Evolutionary conservation across 345 rosid genomes (phyloP).

Genomic region (Abelmoschus esculentus): DNA sequence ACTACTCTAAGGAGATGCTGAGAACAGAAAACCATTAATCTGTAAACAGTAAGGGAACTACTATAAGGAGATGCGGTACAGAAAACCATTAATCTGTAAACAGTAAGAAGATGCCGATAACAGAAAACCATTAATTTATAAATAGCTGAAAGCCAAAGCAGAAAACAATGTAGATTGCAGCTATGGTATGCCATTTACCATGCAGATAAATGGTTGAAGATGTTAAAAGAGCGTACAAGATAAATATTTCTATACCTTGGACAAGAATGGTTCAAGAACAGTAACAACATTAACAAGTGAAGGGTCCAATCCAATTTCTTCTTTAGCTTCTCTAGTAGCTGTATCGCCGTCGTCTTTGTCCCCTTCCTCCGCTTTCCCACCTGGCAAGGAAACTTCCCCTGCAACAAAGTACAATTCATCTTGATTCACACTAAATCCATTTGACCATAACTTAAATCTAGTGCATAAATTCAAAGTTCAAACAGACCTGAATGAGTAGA

Average conservation of each 20-base stretch:
- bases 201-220: neutral
- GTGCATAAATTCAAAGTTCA: too few species aligned
- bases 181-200: neutral
- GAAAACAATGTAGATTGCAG: neutral
- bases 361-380: conserved; percentile 66
- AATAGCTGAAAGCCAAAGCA: neutral
- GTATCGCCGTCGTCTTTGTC: conserved; percentile 61
- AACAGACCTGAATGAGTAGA: conserved; percentile 83
- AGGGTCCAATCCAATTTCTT: conserved; percentile 69
- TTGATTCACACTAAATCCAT: too few species aligned
- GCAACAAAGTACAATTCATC: conserved; percentile 15
- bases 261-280: conserved; percentile 70
- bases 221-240: neutral
- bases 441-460: too few species aligned
- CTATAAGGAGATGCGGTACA: conserved; percentile 81
- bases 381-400: conserved; percentile 81
- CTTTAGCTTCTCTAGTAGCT: conserved; percentile 62
- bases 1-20: too few species aligned
- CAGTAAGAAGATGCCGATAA: conserved; percentile 86
- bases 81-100: neutral
- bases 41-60: conserved; percentile 34
- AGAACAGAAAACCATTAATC: too few species aligned
- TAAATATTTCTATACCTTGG: conserved; percentile 48
- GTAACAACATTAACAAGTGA: conserved; percentile 53
- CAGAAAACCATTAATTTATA: conserved; percentile 17